These are phyloP conservation scores for Barnettozyma wickerhamii DNA, from an alignment of 805 yeast genomes.

Conservation along the genomic window DNA sequence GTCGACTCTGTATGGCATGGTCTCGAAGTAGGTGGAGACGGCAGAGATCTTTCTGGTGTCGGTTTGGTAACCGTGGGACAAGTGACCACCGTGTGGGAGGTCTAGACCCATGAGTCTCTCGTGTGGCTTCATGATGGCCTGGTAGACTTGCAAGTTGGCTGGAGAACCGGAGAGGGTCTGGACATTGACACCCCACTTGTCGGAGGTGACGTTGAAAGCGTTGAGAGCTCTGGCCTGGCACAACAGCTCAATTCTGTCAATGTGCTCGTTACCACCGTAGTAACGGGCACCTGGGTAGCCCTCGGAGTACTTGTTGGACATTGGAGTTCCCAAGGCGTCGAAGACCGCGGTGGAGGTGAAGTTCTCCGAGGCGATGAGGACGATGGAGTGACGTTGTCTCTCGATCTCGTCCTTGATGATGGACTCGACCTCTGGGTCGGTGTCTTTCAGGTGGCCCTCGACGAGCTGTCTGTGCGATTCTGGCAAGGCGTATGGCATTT, in stretches of 20 bases:
- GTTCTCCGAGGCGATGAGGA: slow-evolving; percentile 92
- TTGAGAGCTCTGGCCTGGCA: slow-evolving; percentile 91
- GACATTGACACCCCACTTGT: slow-evolving; percentile 95
- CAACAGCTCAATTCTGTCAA: slow-evolving; percentile 83
- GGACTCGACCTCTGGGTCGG: slow-evolving; percentile 81
- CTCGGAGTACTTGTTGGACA: slow-evolving; percentile 97
- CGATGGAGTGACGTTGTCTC: slow-evolving; percentile 90
- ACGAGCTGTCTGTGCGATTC: slow-evolving; percentile 61
- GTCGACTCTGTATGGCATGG: slow-evolving; percentile 94
- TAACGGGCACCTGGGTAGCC: slow-evolving; percentile 98
- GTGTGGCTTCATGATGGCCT: slow-evolving; percentile 82
- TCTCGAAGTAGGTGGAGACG: slow-evolving; percentile 91
- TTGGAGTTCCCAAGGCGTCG: slow-evolving; percentile 91
- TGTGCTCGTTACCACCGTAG: slow-evolving; percentile 96
- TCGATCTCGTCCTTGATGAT: slow-evolving; percentile 72
- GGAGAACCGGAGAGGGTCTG: slow-evolving; percentile 96
- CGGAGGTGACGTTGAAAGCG: slow-evolving; percentile 72
- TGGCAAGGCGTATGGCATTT: slow-evolving; percentile 60
- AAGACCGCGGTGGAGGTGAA: slow-evolving; percentile 94
- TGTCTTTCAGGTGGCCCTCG: slow-evolving; percentile 51
- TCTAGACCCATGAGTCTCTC: slow-evolving; percentile 97
- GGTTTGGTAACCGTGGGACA: slow-evolving; percentile 96
- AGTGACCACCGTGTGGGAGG: slow-evolving; percentile 97
- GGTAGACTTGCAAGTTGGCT: slow-evolving; percentile 90
- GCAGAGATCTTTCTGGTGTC: slow-evolving; percentile 83